Percentiles rank a stretch among this genome's conserved stretches.
These are phyloP conservation scores for Ciborinia camelliae DNA, from an alignment of 2,329 filamentous ascomycete genomes.

Conservation along the genomic window DNA sequence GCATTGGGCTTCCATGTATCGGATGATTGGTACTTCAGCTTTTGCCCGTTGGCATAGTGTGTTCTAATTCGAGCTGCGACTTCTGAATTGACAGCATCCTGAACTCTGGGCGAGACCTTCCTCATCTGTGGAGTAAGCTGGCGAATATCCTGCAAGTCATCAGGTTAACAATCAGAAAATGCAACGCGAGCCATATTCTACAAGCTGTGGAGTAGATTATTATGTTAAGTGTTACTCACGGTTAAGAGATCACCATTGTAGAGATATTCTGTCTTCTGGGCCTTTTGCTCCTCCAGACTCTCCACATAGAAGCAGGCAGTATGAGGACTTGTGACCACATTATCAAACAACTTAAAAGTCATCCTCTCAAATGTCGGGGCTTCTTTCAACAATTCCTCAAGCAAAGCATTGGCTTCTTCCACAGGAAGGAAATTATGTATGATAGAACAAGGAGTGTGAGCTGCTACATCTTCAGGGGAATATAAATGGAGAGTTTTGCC, in stretches of 20 bases:
- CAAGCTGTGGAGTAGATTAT: neutral
- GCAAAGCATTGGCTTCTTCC: constrained; percentile 67
- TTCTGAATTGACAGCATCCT: constrained; percentile 72
- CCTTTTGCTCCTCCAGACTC: constrained; percentile 62
- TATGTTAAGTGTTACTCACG: constrained; percentile 41
- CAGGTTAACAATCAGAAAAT: constrained; percentile 8
- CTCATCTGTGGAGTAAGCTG: constrained; percentile 72
- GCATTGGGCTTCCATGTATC: constrained; percentile 78
- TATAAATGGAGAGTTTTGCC: constrained; percentile 83
- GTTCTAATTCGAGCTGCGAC: constrained; percentile 67
- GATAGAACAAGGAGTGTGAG: constrained; percentile 84
- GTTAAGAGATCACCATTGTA: constrained; percentile 78
- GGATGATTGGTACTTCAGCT: constrained; percentile 74
- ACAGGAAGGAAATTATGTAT: constrained; percentile 83
- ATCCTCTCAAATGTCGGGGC: constrained; percentile 65
- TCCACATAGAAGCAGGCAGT: constrained; percentile 82
- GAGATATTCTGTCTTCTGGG: constrained; percentile 74
- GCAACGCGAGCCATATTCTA: neutral
- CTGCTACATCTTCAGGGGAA: constrained; percentile 73
- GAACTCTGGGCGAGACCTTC: constrained; percentile 65
- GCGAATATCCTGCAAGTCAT: constrained; percentile 60
- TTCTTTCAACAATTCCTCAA: constrained; percentile 73
- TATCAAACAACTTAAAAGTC: constrained; percentile 84
- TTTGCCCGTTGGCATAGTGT: constrained; percentile 65
- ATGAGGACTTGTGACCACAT: constrained; percentile 80